phyloP scores from a whole-genome alignment of 768 basidiomycete species.

The Calocera viscosa region DNA sequence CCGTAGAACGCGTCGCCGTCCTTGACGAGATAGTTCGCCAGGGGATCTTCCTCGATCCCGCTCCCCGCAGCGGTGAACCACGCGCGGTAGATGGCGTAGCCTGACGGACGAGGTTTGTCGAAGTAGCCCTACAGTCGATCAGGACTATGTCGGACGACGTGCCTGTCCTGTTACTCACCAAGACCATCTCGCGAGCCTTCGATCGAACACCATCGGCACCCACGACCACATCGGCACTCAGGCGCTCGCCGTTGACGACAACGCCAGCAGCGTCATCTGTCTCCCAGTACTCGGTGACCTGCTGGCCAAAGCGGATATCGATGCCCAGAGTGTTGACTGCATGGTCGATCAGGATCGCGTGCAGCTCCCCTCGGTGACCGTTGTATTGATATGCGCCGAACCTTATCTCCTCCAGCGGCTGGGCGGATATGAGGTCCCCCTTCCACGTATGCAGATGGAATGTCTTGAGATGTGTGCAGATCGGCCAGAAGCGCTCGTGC shows the following conservation, averaged over 20 bases:
- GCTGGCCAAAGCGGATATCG: slow-evolving; percentile 19
- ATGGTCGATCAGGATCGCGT: slow-evolving; percentile 17
- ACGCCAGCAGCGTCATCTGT: slow-evolving; percentile 16
- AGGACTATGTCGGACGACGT: no score
- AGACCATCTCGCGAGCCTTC: slow-evolving; percentile 15
- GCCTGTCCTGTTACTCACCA: slow-evolving; percentile 20
- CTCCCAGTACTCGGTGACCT: slow-evolving; percentile 20
- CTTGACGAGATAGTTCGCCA: slow-evolving; percentile 16
- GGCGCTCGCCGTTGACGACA: slow-evolving; percentile 15
- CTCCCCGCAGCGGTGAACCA: slow-evolving; percentile 20
- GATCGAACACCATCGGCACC: slow-evolving; percentile 23
- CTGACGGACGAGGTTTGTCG: slow-evolving; percentile 20
- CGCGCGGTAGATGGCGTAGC: slow-evolving; percentile 23
- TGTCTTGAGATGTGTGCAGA: slow-evolving; percentile 17
- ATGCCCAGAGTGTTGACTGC: slow-evolving; percentile 19
- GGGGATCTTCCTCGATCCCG: slow-evolving; percentile 19
- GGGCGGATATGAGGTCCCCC: slow-evolving; percentile 19
- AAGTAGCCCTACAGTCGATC: slow-evolving; percentile 20
- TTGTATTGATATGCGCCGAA: slow-evolving; percentile 21
- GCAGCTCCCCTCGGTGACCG: slow-evolving; percentile 24
- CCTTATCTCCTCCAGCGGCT: slow-evolving; percentile 16
- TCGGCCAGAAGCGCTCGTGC: slow-evolving; percentile 18
- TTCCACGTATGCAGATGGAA: slow-evolving; percentile 19
- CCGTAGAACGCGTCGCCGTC: slow-evolving; percentile 16
- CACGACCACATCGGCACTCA: slow-evolving; percentile 21